Evolutionary conservation across 148 eudicot genomes (phyloP).

Genomic region (Camellia granthamiana): DNA sequence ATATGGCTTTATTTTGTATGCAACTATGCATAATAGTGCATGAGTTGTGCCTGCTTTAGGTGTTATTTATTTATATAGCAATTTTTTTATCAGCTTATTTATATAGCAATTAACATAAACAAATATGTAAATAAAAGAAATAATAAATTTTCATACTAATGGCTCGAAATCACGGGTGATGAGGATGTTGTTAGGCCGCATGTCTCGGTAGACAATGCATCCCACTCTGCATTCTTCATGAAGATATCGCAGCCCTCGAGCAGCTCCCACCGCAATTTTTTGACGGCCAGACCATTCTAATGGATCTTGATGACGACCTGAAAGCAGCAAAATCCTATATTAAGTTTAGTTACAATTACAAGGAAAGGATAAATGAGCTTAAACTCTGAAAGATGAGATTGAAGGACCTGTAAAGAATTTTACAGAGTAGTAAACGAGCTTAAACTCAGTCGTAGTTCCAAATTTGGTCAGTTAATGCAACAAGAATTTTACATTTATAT

Average conservation of each 20-base stretch:
- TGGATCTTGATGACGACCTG: slow-evolving; percentile 28
- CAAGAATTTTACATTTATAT: background rate
- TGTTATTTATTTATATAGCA: background rate
- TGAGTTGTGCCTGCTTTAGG: too few relatives aligned
- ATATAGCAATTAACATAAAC: background rate
- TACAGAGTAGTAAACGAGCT: background rate
- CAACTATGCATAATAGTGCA: too few relatives aligned
- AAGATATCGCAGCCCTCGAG: slow-evolving; percentile 48
- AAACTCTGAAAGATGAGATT: slow-evolving; percentile 1
- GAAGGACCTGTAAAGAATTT: background rate
- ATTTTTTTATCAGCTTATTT: too few relatives aligned
- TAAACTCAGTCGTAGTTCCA: background rate
- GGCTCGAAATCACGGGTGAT: slow-evolving; percentile 53
- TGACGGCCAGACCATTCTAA: slow-evolving; percentile 42
- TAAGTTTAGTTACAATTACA: slow-evolving; percentile 9
- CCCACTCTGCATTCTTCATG: slow-evolving; percentile 55
- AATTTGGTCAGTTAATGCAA: background rate
- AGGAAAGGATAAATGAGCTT: background rate
- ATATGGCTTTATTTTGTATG: background rate
- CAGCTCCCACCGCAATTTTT: slow-evolving; percentile 44
- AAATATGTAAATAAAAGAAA: too few relatives aligned
- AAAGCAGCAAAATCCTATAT: background rate
- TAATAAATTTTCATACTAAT: slow-evolving; percentile 23
- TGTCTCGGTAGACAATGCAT: slow-evolving; percentile 46
- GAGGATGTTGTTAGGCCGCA: slow-evolving; percentile 51